phyloP scores from a whole-genome alignment of 106 monocot species.

The Dendrobium chrysotoxum region DNA sequence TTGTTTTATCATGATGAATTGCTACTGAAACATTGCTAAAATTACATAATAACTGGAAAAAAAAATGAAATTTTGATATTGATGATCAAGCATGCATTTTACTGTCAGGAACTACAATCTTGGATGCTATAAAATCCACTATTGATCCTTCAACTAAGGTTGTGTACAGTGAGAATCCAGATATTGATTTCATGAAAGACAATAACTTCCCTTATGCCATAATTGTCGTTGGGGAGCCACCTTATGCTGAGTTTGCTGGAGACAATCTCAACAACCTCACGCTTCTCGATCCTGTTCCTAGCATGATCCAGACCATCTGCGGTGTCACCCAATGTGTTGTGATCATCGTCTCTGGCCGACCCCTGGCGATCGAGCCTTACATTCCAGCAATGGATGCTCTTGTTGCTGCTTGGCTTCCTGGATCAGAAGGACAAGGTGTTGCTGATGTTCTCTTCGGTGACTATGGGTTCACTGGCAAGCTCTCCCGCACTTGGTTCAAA shows the following conservation, averaged over 20 bases:
- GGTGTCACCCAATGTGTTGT: conserved; percentile 26
- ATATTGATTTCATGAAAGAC: conserved; percentile 8
- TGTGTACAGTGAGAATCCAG: conserved; percentile 26
- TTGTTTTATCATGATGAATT: no score
- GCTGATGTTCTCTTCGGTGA: conserved; percentile 21
- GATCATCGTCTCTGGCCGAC: conserved; percentile 33
- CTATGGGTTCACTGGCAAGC: conserved; percentile 23
- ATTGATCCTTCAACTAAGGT: conserved; percentile 17
- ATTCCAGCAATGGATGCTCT: conserved; percentile 27
- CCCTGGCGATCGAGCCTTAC: conserved; percentile 38
- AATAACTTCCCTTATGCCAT: conserved; percentile 20
- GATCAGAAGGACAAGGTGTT: conserved; percentile 35
- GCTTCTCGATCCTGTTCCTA: conserved; percentile 15
- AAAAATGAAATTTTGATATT: no score
- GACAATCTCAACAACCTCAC: conserved; percentile 24
- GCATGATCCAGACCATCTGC: conserved; percentile 27
- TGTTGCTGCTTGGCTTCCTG: conserved; percentile 55
- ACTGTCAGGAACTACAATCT: conserved; percentile 1
- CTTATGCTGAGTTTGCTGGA: conserved; percentile 17
- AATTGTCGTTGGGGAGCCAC: conserved; percentile 18
- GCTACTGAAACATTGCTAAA: no score
- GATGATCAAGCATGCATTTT: no score
- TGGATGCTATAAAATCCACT: conserved; percentile 10
- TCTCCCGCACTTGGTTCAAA: conserved; percentile 17
- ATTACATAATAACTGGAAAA: no score